phyloP scores from a whole-genome alignment of 176 grass and related monocot species.

The Bonia amplexicaulis region DNA sequence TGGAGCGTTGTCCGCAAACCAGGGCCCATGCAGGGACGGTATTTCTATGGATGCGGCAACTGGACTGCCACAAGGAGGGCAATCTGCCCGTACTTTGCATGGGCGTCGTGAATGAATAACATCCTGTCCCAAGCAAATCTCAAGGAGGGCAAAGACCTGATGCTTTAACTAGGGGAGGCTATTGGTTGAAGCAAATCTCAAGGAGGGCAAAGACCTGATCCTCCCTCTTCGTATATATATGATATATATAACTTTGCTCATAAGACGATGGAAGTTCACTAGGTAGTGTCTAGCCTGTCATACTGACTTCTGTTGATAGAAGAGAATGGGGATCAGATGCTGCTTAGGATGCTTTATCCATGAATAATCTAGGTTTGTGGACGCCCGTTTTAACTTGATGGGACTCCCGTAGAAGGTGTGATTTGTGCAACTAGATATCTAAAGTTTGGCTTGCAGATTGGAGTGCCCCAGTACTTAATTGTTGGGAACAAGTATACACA shows the following conservation, averaged over 20 bases:
- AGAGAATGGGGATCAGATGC: conserved; percentile 69
- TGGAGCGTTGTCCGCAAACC: conserved; percentile 68
- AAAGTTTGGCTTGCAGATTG: conserved; percentile 32
- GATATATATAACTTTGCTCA: conserved; percentile 49
- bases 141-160: conserved; percentile 25
- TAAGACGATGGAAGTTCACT: conserved; percentile 46
- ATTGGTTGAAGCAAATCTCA: conserved; percentile 6
- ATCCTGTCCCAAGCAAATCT: not conserved
- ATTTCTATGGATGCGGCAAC: conserved; percentile 88
- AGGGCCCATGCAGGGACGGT: conserved; percentile 66
- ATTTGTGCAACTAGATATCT: conserved; percentile 37
- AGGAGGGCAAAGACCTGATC: conserved; percentile 30
- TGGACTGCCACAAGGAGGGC: conserved; percentile 73
- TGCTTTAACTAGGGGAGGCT: conserved; percentile 49
- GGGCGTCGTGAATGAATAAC: conserved; percentile 41
- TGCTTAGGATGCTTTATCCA: conserved; percentile 58
- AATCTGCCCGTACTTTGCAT: conserved; percentile 68
- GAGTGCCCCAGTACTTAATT: not conserved
- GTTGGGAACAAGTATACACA: not conserved
- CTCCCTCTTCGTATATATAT: conserved; percentile 50
- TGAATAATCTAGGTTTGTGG: conserved; percentile 71
- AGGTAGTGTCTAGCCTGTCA: conserved; percentile 72
- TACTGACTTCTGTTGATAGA: conserved; percentile 80
- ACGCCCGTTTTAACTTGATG: conserved; percentile 51
- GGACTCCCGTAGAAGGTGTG: conserved; percentile 47